Percentiles rank a stretch among this genome's conserved stretches.
These are phyloP conservation scores for Hyaloscypha hepaticicola DNA, from an alignment of 495 filamentous ascomycete species.

Conservation along the genomic window DNA sequence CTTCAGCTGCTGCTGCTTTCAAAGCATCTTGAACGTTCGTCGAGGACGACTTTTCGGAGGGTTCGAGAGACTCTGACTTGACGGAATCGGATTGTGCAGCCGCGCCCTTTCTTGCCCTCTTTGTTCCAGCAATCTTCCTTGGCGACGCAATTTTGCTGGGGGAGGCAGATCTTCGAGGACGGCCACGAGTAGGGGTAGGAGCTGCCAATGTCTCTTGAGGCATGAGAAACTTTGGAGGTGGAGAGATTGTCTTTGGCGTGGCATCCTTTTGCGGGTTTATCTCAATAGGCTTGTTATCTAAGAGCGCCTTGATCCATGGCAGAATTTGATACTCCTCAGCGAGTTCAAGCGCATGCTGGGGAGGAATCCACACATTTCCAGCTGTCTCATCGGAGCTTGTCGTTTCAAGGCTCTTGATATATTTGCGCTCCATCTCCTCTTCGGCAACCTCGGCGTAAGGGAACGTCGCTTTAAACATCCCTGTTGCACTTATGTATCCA, in stretches of 20 bases:
- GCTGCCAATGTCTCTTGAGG: constrained; percentile 43
- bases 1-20: constrained; percentile 8
- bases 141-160: constrained; percentile 60
- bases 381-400: constrained; percentile 91
- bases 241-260: constrained; percentile 63
- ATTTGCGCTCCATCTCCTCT: constrained; percentile 82
- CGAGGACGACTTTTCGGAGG: constrained; percentile 47
- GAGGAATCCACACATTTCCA: constrained; percentile 94
- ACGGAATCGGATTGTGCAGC: constrained; percentile 51
- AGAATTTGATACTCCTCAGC: constrained; percentile 77
- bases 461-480: constrained; percentile 99
- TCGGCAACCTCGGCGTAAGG: constrained; percentile 85
- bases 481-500: constrained; percentile 91
- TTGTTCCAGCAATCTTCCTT: constrained; percentile 26
- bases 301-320: constrained; percentile 84
- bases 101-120: constrained; percentile 39
- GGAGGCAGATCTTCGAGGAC: constrained; percentile 47
- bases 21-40: constrained; percentile 36
- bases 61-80: constrained; percentile 53
- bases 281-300: constrained; percentile 71
- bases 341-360: constrained; percentile 75
- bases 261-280: constrained; percentile 40
- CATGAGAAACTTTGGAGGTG: constrained; percentile 64
- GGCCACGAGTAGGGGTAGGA: constrained; percentile 33
- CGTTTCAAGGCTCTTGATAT: constrained; percentile 72